Conservation (phyloP, 2,329 filamentous ascomycete species). For the Neoascochyta sp. region DNA sequence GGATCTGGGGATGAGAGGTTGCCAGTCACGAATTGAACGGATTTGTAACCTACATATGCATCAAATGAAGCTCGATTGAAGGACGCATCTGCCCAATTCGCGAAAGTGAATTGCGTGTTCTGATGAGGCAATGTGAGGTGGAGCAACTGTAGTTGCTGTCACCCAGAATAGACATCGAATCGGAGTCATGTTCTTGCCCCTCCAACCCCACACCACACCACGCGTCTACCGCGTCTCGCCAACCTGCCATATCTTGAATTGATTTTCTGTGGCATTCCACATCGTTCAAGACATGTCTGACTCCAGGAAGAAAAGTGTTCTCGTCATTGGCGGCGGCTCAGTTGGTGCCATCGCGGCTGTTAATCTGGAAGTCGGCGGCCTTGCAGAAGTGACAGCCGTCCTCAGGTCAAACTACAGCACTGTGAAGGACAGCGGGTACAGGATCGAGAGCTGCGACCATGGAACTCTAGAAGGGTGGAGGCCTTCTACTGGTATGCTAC, state of each 20-base stretch:
- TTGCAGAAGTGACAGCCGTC: slow-evolving; percentile 53
- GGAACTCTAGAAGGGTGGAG: slow-evolving; percentile 50
- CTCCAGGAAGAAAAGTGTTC: slow-evolving; percentile 38
- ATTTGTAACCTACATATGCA: slow-evolving; percentile 41
- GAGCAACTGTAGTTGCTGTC: too few species aligned
- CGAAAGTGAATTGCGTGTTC: neutral
- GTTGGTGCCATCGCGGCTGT: slow-evolving; percentile 57
- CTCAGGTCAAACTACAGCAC: slow-evolving; percentile 55
- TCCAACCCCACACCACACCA: slow-evolving; percentile 25
- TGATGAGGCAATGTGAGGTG: slow-evolving; percentile 1
- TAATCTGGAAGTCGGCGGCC: slow-evolving; percentile 50
- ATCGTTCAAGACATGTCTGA: too few species aligned
- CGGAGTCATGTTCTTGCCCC: slow-evolving; percentile 17
- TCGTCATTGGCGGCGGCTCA: slow-evolving; percentile 55
- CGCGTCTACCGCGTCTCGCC: slow-evolving; percentile 8
- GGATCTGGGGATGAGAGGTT: slow-evolving; percentile 32
- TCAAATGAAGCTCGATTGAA: slow-evolving; percentile 41
- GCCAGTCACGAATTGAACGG: slow-evolving; percentile 35
- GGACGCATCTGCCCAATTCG: slow-evolving; percentile 9
- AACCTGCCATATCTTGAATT: too few species aligned
- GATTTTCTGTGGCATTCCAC: too few species aligned
- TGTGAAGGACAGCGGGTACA: slow-evolving; percentile 50
- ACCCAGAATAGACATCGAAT: too few species aligned
- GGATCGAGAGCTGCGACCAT: slow-evolving; percentile 55
- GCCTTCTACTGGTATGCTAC: slow-evolving; percentile 42